phyloP scores from a whole-genome alignment of 2,329 filamentous ascomycete species.

The Fusarium algeriense region DNA sequence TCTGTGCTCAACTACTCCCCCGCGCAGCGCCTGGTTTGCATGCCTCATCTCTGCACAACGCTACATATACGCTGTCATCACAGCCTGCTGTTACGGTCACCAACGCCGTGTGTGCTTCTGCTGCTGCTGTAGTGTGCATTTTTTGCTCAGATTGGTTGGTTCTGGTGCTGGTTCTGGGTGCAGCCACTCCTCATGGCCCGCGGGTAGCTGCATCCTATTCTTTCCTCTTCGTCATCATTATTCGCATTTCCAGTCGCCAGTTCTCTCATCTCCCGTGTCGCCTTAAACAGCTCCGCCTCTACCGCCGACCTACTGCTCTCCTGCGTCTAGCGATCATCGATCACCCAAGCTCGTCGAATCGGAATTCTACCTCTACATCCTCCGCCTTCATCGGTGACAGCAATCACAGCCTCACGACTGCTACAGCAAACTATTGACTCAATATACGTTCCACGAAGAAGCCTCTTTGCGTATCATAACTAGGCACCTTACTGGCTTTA shows the following conservation, averaged over 20 bases:
- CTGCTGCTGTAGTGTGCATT: constrained; percentile 38
- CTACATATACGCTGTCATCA: constrained; percentile 39
- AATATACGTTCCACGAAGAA: constrained; percentile 41
- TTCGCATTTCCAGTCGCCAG: constrained; percentile 14
- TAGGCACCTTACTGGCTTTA: constrained; percentile 43
- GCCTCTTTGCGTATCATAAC: constrained; percentile 44
- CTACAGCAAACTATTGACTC: constrained; percentile 41
- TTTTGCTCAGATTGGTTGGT: constrained; percentile 33
- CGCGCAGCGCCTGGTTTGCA: constrained; percentile 47
- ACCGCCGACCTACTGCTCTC: constrained; percentile 11
- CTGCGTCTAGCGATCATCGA: constrained; percentile 33
- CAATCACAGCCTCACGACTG: constrained; percentile 38
- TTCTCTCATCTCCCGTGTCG: constrained; percentile 5
- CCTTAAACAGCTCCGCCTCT: constrained; percentile 17
- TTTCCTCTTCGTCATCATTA: constrained; percentile 26
- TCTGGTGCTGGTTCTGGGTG: constrained; percentile 24
- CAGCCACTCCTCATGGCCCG: constrained; percentile 46
- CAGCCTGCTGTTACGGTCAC: constrained; percentile 42
- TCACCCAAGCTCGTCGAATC: constrained; percentile 33
- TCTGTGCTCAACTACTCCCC: constrained; percentile 28
- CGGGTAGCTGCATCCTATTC: constrained; percentile 46
- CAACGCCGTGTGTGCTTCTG: constrained; percentile 42
- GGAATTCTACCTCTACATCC: constrained; percentile 28
- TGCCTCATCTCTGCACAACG: constrained; percentile 54
- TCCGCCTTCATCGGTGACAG: constrained; percentile 33